Conservation (phyloP, 495 filamentous ascomycete species). For the Aspergillus saccharolyticus region DNA sequence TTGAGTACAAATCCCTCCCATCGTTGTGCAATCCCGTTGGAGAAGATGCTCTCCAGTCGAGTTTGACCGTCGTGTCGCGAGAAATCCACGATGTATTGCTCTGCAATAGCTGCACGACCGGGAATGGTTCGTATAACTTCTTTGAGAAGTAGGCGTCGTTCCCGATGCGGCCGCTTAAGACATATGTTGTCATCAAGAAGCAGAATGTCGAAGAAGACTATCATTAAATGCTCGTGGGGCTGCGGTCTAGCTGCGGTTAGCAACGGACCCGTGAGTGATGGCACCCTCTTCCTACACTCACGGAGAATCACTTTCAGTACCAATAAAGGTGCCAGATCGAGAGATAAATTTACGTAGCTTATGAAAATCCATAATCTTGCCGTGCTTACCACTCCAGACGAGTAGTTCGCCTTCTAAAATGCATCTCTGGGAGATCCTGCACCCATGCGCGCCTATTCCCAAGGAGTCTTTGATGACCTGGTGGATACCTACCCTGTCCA, state of each 20-base stretch:
- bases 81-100: constrained; percentile 61
- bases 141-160: constrained; percentile 55
- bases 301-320: constrained; percentile 65
- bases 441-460: constrained; percentile 49
- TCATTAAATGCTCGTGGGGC: constrained; percentile 72
- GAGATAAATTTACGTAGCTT: constrained; percentile 76
- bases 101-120: constrained; percentile 56
- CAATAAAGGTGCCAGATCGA: constrained; percentile 66
- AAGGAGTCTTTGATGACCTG: constrained; percentile 48
- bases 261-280: background rate
- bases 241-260: constrained; percentile 45
- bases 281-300: constrained; percentile 30
- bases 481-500: constrained; percentile 59
- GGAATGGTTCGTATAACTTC: constrained; percentile 49
- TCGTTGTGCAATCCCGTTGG: constrained; percentile 55
- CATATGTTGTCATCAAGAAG: constrained; percentile 65
- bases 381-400: constrained; percentile 62
- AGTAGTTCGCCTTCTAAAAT: constrained; percentile 82
- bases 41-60: constrained; percentile 57
- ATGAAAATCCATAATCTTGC: constrained; percentile 63
- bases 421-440: constrained; percentile 55
- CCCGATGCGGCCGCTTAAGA: constrained; percentile 52
- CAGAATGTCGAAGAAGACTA: constrained; percentile 75
- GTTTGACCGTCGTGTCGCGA: constrained; percentile 33
- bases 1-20: constrained; percentile 80